Base-by-base conservation (phyloP, 352 stramenopile genomes). In the Pythium brachiatum region DNA sequence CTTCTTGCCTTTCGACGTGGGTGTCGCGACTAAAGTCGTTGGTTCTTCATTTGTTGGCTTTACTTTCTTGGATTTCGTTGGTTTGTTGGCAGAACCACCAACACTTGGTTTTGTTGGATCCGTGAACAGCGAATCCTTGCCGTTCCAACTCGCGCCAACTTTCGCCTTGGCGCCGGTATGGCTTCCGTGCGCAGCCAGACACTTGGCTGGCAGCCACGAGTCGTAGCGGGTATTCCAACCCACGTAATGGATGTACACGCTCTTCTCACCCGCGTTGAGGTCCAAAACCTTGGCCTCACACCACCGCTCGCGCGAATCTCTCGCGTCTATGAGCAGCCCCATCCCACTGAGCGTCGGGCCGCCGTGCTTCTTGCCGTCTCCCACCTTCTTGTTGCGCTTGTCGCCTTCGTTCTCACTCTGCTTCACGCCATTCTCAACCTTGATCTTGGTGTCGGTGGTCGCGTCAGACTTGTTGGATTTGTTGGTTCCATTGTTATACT, bases 161-260 rank as follows among this genome's bases (percentile, higher is more conserved):
- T 88, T 84, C 5, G 47, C 25, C 27, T 59, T 60, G 18, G 29
- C 58, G 4, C 26, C 43, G 15, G 76, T 86, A 39, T 83, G 73
- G 31, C 66, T 84, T 1, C 80, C 81, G 34, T 92, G 83, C 7
- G 79, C 74, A 3, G 71, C 70, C 34, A 89, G 60, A 3, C 70
- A 72, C n/a, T 80, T 64, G 7, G 69, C 53, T 12, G 62, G 21
- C 11, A 89, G 61, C 83, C 83, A 92, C 48, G 70, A 73, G 52
- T 92, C 83, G 55, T 88, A 88, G 9, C 83, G 75, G 2, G 81
- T 53, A 63, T 92, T 92, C 81, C 81, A 92, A 43, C 83, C 81
- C 54, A 92, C 83, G 62, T 89, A 90, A 53, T 92, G 83, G 44
- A 90, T 74, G 26, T 78, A 89, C 21, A 85, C 57, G 13, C 69